Base-by-base conservation (phyloP, 306 rosid species). In the Datisca glomerata region DNA sequence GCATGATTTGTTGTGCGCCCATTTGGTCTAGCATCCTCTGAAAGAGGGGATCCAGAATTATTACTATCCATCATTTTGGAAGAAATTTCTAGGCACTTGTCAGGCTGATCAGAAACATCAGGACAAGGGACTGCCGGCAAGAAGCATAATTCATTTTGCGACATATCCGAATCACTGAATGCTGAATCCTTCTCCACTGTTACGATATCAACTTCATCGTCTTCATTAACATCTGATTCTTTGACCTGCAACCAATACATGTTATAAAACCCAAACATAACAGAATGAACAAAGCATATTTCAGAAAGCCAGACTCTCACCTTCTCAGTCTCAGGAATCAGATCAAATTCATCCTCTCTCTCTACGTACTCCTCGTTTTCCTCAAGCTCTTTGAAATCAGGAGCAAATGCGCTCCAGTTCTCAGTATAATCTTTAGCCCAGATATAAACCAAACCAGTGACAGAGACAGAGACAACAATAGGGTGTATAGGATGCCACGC, bases 361-460 rank as follows among this genome's bases (percentile, higher is more conserved):
- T 89, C 98, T 2, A 89, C 69, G 7, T 89, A 83, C 64, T 89
- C 97, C 60, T 83, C 97, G 24, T 89, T 89, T 73, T 89, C 98
- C 60, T 89, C 98, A 3, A 89, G 93, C 78, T 89, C 98, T 61
- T 89, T 89, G 62, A 89, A 89, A 62, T 89, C 98, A 40, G 95
- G 98, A 56, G 98, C 98, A 77, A 89, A 89, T 43, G 98, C 95
- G 75, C 98, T 89, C 98, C 95, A 84, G 52, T 80, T 84, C 78
- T 89, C 98, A 13, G 95, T 89, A 51, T 84, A 84, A 66, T 89
- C 98, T 73, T 89, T 89, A 18, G 98, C 98, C 93, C 98, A 89
- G 16, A 89, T 84, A 62, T 80, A 89, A 66, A 78, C 74, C 56
- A 78, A 44, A 47, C 98, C 96, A 39, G 80, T 67, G 73, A 80